Evolutionary conservation across 768 basidiomycete species (phyloP).

Genomic region (Asterophora parasitica): DNA sequence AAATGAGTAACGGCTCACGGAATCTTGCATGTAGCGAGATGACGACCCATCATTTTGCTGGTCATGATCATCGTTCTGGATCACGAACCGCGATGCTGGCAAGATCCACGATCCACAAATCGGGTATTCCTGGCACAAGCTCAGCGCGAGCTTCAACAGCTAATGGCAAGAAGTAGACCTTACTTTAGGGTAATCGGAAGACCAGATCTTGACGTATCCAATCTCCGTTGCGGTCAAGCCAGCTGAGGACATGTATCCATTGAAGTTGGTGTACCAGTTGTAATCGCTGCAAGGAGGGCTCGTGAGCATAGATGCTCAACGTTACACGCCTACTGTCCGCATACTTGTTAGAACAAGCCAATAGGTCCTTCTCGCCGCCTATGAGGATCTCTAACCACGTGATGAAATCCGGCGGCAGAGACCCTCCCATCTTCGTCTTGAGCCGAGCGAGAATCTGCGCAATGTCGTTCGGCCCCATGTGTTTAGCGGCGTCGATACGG

Average conservation of each 20-base stretch:
- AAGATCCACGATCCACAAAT: conserved; percentile 6
- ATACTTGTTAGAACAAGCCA: conserved; percentile 5
- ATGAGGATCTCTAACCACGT: conserved; percentile 5
- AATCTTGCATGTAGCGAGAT: conserved; percentile 5
- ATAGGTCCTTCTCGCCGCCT: conserved; percentile 3
- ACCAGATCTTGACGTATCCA: conserved; percentile 6
- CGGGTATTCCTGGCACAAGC: neutral
- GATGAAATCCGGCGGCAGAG: conserved; percentile 4
- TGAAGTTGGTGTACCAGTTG: conserved; percentile 7
- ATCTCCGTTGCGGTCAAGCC: conserved; percentile 3
- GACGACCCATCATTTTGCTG: conserved; percentile 5
- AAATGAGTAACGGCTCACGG: neutral
- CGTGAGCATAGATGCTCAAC: neutral
- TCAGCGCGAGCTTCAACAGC: neutral
- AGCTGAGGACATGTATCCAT: neutral
- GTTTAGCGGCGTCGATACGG: conserved; percentile 6
- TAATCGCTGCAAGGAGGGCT: neutral
- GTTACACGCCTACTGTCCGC: neutral
- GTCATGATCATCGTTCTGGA: conserved; percentile 8
- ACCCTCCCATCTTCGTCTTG: conserved; percentile 5
- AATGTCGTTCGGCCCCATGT: conserved; percentile 5
- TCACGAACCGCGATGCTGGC: conserved; percentile 3
- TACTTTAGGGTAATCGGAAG: conserved; percentile 7
- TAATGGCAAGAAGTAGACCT: neutral
- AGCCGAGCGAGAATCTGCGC: conserved; percentile 4